These are phyloP conservation scores for Jamesozyma gamospora DNA, from an alignment of 805 yeast genomes.

Conservation along the genomic window DNA sequence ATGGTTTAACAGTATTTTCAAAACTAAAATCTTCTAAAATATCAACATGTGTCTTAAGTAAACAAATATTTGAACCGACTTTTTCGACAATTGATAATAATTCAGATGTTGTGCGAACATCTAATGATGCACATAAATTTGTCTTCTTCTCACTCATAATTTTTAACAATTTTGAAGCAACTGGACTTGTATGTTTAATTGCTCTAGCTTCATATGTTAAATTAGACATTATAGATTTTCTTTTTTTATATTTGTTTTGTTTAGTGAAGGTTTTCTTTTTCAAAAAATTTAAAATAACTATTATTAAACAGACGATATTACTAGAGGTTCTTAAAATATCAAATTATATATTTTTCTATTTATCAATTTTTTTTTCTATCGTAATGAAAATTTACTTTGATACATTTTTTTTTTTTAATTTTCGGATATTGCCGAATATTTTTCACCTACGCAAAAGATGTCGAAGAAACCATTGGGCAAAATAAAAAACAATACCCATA, in stretches of 20 bases:
- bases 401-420: background rate
- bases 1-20: slow-evolving; percentile 69
- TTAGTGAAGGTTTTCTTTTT: too few species aligned
- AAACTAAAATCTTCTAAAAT: slow-evolving; percentile 80
- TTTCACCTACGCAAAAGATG: background rate
- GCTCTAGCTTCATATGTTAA: slow-evolving; percentile 62
- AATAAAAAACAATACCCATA: too few species aligned
- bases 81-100: slow-evolving; percentile 61
- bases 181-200: slow-evolving; percentile 56
- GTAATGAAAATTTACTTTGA: too few species aligned
- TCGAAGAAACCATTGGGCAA: background rate
- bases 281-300: too few species aligned
- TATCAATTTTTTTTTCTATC: too few species aligned
- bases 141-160: slow-evolving; percentile 75
- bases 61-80: slow-evolving; percentile 84
- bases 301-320: too few species aligned
- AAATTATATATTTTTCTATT: too few species aligned
- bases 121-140: slow-evolving; percentile 90
- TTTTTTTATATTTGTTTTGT: too few species aligned
- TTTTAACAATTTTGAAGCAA: slow-evolving; percentile 62
- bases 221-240: slow-evolving; percentile 15
- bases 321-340: too few species aligned
- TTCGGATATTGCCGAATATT: background rate
- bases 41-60: slow-evolving; percentile 91
- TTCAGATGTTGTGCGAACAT: slow-evolving; percentile 72